A percentile compares a stretch with the other conserved stretches of the same genome.
Conservation (phyloP, 2,329 filamentous ascomycete genomes). For the Xylaria sp. region DNA sequence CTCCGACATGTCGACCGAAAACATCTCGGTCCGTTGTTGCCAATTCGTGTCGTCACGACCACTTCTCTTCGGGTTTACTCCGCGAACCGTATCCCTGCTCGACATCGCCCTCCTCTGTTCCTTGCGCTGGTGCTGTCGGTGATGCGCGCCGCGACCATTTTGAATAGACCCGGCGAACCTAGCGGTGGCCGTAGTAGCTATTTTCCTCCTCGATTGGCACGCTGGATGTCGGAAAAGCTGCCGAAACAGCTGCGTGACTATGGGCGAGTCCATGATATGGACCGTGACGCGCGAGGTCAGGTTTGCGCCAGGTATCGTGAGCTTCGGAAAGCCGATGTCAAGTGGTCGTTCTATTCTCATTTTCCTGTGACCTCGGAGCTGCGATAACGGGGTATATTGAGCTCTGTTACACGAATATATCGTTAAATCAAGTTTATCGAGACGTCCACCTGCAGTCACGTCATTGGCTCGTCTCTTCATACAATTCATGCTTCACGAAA, state of each 20-base stretch:
- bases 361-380: background rate
- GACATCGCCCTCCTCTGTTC: constrained; percentile 50
- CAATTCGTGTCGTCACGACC: constrained; percentile 78
- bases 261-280: constrained; percentile 78
- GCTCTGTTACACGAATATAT: constrained; percentile 17
- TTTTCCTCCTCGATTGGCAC: constrained; percentile 64
- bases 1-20: constrained; percentile 78
- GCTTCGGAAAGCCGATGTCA: constrained; percentile 26
- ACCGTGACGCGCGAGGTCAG: constrained; percentile 36
- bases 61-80: constrained; percentile 39
- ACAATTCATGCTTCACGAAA: constrained; percentile 12
- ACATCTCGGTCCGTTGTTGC: constrained; percentile 83
- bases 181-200: constrained; percentile 41
- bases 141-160: constrained; percentile 53
- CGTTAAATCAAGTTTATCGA: background rate
- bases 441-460: background rate
- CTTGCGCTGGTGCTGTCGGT: constrained; percentile 37
- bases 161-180: constrained; percentile 53
- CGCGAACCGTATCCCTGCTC: constrained; percentile 44
- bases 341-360: constrained; percentile 10
- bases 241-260: constrained; percentile 81
- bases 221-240: constrained; percentile 83
- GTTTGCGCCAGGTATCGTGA: constrained; percentile 36
- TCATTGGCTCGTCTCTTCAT: background rate
- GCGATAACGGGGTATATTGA: background rate